Evolutionary conservation across 2,329 filamentous ascomycete genomes (phyloP).

Genomic region (Pseudocercospora fuligena): DNA sequence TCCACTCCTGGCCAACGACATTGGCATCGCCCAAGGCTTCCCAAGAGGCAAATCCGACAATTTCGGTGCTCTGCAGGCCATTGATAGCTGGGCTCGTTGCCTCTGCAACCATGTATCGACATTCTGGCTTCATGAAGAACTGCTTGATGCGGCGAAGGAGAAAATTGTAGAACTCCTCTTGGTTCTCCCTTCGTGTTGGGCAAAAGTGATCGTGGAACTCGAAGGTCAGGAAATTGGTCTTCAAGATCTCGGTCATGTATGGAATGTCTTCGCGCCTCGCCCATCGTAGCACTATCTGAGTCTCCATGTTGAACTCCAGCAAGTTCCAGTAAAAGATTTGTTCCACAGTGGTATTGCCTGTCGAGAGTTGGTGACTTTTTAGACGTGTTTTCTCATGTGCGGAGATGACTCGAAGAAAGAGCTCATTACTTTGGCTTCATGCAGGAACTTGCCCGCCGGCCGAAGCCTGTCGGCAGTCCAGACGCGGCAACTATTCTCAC

Average conservation of each 20-base stretch:
- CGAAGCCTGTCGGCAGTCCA: background rate
- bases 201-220: slow-evolving; percentile 29
- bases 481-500: background rate
- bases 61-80: slow-evolving; percentile 15
- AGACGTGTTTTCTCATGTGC: background rate
- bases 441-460: background rate
- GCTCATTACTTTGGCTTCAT: background rate
- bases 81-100: slow-evolving; percentile 1
- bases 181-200: slow-evolving; percentile 16
- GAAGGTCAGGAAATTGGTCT: slow-evolving; percentile 19
- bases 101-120: slow-evolving; percentile 30
- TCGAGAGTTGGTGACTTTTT: background rate
- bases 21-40: slow-evolving; percentile 25
- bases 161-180: slow-evolving; percentile 26
- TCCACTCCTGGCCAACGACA: slow-evolving; percentile 21
- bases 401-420: background rate
- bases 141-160: slow-evolving; percentile 23
- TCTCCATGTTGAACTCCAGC: background rate
- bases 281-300: slow-evolving; percentile 25
- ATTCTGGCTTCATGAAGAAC: slow-evolving; percentile 26
- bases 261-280: slow-evolving; percentile 27
- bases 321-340: background rate
- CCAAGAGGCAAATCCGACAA: slow-evolving; percentile 29
- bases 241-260: slow-evolving; percentile 19
- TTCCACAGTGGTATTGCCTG: too few relatives aligned